Evolutionary conservation across 177 flowering plant species (phyloP).

Genomic region (Vitis hybrid): DNA sequence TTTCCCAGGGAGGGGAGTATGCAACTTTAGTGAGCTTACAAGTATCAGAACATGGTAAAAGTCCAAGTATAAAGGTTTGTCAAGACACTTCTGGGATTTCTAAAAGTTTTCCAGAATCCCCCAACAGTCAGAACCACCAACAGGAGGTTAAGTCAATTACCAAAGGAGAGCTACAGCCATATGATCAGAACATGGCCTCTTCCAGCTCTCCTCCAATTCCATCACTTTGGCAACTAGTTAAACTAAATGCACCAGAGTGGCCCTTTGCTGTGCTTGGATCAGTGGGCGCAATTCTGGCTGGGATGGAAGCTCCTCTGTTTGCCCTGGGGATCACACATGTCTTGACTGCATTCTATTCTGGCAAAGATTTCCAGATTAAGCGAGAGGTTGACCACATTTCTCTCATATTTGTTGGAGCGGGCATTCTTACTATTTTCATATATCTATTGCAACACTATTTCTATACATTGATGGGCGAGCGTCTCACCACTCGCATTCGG

Average conservation of each 20-base stretch:
- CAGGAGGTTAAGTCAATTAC: slow-evolving; percentile 13
- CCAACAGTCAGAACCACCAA: slow-evolving; percentile 12
- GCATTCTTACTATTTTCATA: slow-evolving; percentile 47
- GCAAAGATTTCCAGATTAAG: slow-evolving; percentile 37
- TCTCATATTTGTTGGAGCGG: slow-evolving; percentile 56
- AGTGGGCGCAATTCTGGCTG: slow-evolving; percentile 67
- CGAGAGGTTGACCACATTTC: slow-evolving; percentile 43
- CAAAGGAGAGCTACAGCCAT: slow-evolving; percentile 15
- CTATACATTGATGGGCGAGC: slow-evolving; percentile 78
- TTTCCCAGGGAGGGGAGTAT: slow-evolving; percentile 59
- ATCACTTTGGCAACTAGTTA: slow-evolving; percentile 52
- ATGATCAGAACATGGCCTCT: neutral
- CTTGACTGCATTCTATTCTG: slow-evolving; percentile 55
- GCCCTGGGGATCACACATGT: slow-evolving; percentile 61
- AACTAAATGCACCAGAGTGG: slow-evolving; percentile 71
- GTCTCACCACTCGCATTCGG: slow-evolving; percentile 66
- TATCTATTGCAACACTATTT: slow-evolving; percentile 74
- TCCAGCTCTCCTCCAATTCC: slow-evolving; percentile 27
- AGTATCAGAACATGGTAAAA: slow-evolving; percentile 18
- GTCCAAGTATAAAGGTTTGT: slow-evolving; percentile 14
- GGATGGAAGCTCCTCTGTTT: slow-evolving; percentile 70
- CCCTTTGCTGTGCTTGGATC: slow-evolving; percentile 70
- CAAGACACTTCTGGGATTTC: slow-evolving; percentile 18
- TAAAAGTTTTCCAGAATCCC: slow-evolving; percentile 21
- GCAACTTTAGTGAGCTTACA: slow-evolving; percentile 62